Base-by-base conservation (phyloP, 441 rosid genomes). In the Adansonia rubrostipa region DNA sequence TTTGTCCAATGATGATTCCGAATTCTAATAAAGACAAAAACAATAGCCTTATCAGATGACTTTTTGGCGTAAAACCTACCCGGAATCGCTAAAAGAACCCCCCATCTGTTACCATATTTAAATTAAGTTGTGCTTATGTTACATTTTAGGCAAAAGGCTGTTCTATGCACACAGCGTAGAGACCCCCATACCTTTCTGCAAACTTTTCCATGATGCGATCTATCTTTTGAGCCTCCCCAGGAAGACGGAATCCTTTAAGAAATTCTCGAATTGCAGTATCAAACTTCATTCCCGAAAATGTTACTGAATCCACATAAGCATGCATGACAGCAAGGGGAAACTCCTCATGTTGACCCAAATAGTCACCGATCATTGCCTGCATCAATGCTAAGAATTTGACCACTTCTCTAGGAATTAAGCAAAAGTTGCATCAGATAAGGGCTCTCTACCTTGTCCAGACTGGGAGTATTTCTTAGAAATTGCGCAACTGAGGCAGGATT, bases 301-400 rank as follows among this genome's bases (percentile, higher is more conserved):
- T 88, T 89, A 95, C 91, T 57, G 97, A 92, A 85, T 97, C 99
- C 73, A 97, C 96, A 87, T 87, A 97, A 79, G 95, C 94, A 81
- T 97, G 99, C 99, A 97, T 97, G 82, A 97, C 99, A 80, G 99
- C 92, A 80, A 97, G 95, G 67, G 99, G 97, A 88, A 95, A 97
- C 84, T 97, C 98, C 85, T 95, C 98, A 36, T 92, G 97, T 80
- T 92, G 99, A 81, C 99, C 99, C 85, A 97, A 83, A 84, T 93
- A 97, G 81, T 97, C 99, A 71, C 99, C 99, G 54, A 93, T 89
- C 97, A 93, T 92, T 66, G 89, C 97, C 99, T 97, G 94, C 83
- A 87, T 84, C 84, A 73, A 48, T 28, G 45, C 82, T 83, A 77
- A 77, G 83, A 50, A 83, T 92, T 86, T 89, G 71, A 81, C 48